phyloP scores from a whole-genome alignment of 805 yeast species.

The Isabelozyma pseudorhagii region DNA sequence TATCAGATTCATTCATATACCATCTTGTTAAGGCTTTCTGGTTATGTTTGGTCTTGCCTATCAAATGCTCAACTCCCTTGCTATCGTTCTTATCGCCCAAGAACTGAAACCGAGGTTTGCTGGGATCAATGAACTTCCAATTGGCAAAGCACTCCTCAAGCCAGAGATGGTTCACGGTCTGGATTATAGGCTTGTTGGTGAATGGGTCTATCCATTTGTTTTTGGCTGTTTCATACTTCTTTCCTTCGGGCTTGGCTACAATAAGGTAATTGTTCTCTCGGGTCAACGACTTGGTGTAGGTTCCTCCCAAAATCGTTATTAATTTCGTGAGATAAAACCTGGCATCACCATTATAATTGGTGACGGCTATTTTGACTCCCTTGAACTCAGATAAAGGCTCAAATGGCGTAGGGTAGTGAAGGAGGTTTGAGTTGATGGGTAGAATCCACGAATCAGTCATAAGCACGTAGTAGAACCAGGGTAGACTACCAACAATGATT shows the following conservation, averaged over 20 bases:
- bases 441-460: slow-evolving; percentile 51
- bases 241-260: slow-evolving; percentile 65
- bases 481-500: slow-evolving; percentile 58
- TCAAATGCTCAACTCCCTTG: slow-evolving; percentile 39
- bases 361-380: slow-evolving; percentile 57
- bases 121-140: slow-evolving; percentile 54
- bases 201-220: slow-evolving; percentile 49
- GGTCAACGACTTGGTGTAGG: slow-evolving; percentile 64
- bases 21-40: slow-evolving; percentile 39
- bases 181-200: slow-evolving; percentile 28
- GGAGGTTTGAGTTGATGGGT: slow-evolving; percentile 51
- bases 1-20: slow-evolving; percentile 16
- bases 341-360: slow-evolving; percentile 86
- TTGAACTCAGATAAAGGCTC: slow-evolving; percentile 52
- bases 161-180: slow-evolving; percentile 81
- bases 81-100: slow-evolving; percentile 35
- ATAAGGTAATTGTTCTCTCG: slow-evolving; percentile 69
- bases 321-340: slow-evolving; percentile 66
- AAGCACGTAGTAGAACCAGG: slow-evolving; percentile 74
- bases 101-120: slow-evolving; percentile 44
- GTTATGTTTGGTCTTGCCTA: slow-evolving; percentile 52
- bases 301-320: slow-evolving; percentile 69
- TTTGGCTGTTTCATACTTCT: slow-evolving; percentile 69
- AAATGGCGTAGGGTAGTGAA: slow-evolving; percentile 67
- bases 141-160: slow-evolving; percentile 69